Conservation (phyloP, 2,329 filamentous ascomycete species). For the Xylaria digitata region DNA sequence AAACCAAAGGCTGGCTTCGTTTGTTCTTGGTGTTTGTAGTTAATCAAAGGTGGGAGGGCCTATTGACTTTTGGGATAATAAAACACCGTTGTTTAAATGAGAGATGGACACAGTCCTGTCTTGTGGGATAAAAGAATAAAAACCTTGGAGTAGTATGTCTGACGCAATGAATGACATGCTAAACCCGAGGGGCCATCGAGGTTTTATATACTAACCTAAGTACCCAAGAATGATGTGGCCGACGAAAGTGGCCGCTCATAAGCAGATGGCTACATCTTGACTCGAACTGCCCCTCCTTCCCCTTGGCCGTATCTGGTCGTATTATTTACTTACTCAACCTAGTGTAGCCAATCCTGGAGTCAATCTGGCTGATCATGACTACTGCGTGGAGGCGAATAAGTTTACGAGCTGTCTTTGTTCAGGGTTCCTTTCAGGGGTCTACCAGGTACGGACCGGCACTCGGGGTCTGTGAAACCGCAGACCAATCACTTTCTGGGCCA, state of each 20-base stretch:
- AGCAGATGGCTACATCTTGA: too few relatives aligned
- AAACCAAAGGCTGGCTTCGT: slow-evolving; percentile 5
- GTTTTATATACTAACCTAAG: too few relatives aligned
- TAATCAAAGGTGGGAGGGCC: slow-evolving; percentile 13
- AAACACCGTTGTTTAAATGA: slow-evolving; percentile 12
- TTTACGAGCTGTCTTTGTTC: not conserved
- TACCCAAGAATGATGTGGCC: too few relatives aligned
- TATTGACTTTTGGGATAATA: slow-evolving; percentile 3
- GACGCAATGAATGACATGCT: not conserved
- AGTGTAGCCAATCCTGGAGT: not conserved
- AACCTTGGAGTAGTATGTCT: too few relatives aligned
- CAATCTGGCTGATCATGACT: not conserved
- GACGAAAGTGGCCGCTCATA: too few relatives aligned
- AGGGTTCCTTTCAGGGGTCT: not conserved
- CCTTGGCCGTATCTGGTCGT: too few relatives aligned
- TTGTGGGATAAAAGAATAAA: slow-evolving; percentile 7
- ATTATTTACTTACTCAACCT: too few relatives aligned
- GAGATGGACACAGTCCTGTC: slow-evolving; percentile 30
- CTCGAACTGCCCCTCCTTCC: too few relatives aligned
- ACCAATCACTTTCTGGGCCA: slow-evolving; percentile 16
- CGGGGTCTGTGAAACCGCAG: not conserved
- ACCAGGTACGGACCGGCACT: not conserved
- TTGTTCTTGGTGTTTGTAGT: slow-evolving; percentile 11
- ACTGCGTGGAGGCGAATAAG: not conserved
- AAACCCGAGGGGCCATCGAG: not conserved